These are phyloP conservation scores for Trichocladium uniseriatum DNA, from an alignment of 495 filamentous ascomycete species.

Conservation along the genomic window DNA sequence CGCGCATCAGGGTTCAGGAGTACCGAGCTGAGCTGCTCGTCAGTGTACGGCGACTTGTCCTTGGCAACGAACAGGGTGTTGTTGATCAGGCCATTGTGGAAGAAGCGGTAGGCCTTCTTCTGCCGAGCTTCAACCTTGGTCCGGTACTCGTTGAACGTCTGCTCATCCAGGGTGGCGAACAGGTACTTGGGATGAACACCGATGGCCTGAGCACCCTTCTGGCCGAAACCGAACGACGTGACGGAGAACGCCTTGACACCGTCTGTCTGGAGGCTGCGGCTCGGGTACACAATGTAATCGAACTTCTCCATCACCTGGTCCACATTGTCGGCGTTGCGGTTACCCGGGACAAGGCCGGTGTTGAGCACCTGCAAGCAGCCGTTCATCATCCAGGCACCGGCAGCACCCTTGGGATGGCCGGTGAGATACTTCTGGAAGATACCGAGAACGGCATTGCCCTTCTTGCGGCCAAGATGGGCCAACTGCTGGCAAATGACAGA, in stretches of 20 bases:
- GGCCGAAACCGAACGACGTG: constrained; percentile 98
- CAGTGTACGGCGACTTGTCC: constrained; percentile 76
- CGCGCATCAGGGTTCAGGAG: constrained; percentile 95
- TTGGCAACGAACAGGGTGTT: constrained; percentile 97
- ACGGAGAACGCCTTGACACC: constrained; percentile 97
- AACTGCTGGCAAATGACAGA: constrained; percentile 96
- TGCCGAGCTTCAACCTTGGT: constrained; percentile 82
- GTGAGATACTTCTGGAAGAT: constrained; percentile 99
- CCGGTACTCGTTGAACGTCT: constrained; percentile 73
- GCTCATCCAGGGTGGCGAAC: constrained; percentile 83
- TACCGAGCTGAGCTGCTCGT: constrained; percentile 73
- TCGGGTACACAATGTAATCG: constrained; percentile 95
- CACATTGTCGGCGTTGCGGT: constrained; percentile 96
- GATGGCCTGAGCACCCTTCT: constrained; percentile 96
- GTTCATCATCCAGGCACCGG: constrained; percentile 99
- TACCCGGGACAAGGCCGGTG: constrained; percentile 86
- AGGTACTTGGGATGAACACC: constrained; percentile 95
- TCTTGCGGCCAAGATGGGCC: constrained; percentile 84
- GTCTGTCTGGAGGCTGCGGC: constrained; percentile 90
- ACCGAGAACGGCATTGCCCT: constrained; percentile 91
- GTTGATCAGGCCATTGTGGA: constrained; percentile 94
- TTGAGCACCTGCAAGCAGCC: constrained; percentile 92
- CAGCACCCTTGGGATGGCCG: constrained; percentile 97
- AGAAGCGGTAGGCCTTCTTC: constrained; percentile 96
- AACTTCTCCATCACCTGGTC: constrained; percentile 94